Base-by-base conservation (phyloP, 2,329 filamentous ascomycete genomes). In the Neonectria punicea region DNA sequence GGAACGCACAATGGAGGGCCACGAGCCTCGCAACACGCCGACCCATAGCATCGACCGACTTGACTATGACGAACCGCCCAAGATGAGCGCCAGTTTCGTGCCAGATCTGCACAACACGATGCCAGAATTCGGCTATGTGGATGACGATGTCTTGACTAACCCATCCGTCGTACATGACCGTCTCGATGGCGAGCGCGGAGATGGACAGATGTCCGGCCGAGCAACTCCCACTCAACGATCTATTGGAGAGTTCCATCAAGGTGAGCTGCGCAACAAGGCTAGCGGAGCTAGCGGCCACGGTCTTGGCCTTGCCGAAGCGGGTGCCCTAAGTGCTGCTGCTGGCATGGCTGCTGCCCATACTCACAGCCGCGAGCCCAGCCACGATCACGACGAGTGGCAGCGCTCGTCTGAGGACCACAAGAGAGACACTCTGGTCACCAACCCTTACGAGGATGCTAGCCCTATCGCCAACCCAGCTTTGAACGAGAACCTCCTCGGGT, bases 111-210 rank as follows among this genome's bases (percentile, higher is more conserved):
- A 90, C 61, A 85, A 94, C 70, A 91, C 92, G 5, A 87, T 94
- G 83, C 93, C 92, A 0, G 93, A 94, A 74, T 89, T 92, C 73
- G 93, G 91, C 4, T 91, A 93, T 69, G 71, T 81, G 2, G 83
- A 86, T 11, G 86, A 88, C 41, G 93, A 97, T 66, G 86, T 93
- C 16, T 90, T 89, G 50, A 97, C 94, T 18, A 97, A 97, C 75
- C 93, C 93, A 3, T 97, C 94, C 14, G 50, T 64, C n/a, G 56
- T 41, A 11, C 51, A 41, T 69, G 93, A 92, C 18, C 90, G 90
- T 1, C 86, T 92, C 54, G 90, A 88, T 55, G 88, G 87, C 2
- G 74, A 79, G 30, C 60, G 68, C 18, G 68, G 65, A 7, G 67
- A 70, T 36, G 84, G 86, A 54, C 82, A 85, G 58, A 89, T 87